Evolutionary conservation across 1,284 basidiomycete genomes (phyloP).

Genomic region (Sphaerobolus stellatus): DNA sequence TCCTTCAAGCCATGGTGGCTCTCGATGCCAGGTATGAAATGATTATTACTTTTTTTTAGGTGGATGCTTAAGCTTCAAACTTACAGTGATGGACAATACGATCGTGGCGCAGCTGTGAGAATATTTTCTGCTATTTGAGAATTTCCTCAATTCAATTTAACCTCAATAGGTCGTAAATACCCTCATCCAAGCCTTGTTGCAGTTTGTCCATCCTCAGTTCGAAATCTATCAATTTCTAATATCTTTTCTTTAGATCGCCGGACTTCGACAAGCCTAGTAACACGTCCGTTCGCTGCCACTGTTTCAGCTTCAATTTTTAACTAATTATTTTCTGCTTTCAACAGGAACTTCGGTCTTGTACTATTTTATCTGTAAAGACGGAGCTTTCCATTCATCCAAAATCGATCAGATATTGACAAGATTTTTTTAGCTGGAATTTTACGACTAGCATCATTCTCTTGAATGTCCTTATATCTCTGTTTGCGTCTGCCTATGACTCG

Average conservation of each 20-base stretch:
- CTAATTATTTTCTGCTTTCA: slow-evolving; percentile 16
- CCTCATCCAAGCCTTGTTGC: slow-evolving; percentile 79
- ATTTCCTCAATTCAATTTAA: not conserved
- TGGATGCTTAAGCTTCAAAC: not conserved
- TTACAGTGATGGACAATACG: slow-evolving; percentile 35
- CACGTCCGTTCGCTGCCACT: slow-evolving; percentile 39
- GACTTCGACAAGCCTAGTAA: slow-evolving; percentile 69
- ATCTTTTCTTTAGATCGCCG: slow-evolving; percentile 56
- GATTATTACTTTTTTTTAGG: not conserved
- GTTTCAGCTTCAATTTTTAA: not conserved
- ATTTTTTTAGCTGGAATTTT: slow-evolving; percentile 71
- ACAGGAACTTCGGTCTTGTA: slow-evolving; percentile 65
- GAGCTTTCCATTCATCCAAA: not conserved
- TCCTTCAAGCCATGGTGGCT: slow-evolving; percentile 84
- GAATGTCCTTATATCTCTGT: slow-evolving; percentile 94
- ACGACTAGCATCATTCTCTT: slow-evolving; percentile 85
- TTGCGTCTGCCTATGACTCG: slow-evolving; percentile 86
- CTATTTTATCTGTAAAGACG: slow-evolving; percentile 75
- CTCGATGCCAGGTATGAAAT: slow-evolving; percentile 74
- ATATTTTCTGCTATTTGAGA: slow-evolving; percentile 1
- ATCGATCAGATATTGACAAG: not conserved
- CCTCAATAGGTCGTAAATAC: slow-evolving; percentile 64
- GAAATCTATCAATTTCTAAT: slow-evolving; percentile 6
- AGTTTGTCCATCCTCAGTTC: slow-evolving; percentile 45
- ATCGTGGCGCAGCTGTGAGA: slow-evolving; percentile 49